phyloP scores from a whole-genome alignment of 2,329 filamentous ascomycete genomes.

The Fusarium sarcochroum region DNA sequence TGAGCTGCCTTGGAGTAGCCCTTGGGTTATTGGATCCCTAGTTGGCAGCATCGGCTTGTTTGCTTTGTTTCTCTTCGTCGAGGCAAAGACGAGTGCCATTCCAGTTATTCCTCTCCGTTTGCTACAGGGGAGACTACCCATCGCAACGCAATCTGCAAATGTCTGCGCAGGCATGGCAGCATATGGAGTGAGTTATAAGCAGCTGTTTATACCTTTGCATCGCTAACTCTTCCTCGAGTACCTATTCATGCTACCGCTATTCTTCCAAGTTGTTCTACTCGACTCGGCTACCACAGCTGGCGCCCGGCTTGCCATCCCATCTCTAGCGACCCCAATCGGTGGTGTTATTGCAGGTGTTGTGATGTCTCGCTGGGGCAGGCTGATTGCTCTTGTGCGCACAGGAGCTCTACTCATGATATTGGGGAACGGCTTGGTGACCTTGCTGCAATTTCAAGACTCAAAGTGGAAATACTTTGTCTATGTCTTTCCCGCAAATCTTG shows the following conservation, averaged over 20 bases:
- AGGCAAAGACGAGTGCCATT: slow-evolving; percentile 64
- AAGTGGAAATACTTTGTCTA: slow-evolving; percentile 69
- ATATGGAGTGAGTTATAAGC: slow-evolving; percentile 67
- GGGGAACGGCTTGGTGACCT: slow-evolving; percentile 67
- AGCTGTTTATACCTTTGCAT: background rate
- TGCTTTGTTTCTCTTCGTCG: slow-evolving; percentile 61
- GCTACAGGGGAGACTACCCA: slow-evolving; percentile 67
- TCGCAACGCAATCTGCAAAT: slow-evolving; percentile 70
- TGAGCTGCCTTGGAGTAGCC: slow-evolving; percentile 65
- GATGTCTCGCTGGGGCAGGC: slow-evolving; percentile 69
- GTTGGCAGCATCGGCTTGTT: slow-evolving; percentile 60
- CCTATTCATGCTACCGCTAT: slow-evolving; percentile 78
- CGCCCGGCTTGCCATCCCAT: slow-evolving; percentile 73
- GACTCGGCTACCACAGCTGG: slow-evolving; percentile 76
- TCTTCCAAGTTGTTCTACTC: slow-evolving; percentile 76
- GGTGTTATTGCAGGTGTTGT: slow-evolving; percentile 70
- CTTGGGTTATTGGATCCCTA: slow-evolving; percentile 62
- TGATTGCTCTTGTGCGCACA: slow-evolving; percentile 65
- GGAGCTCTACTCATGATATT: slow-evolving; percentile 67
- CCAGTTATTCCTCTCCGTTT: slow-evolving; percentile 70
- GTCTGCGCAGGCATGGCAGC: slow-evolving; percentile 72
- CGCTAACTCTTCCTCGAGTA: slow-evolving; percentile 58
- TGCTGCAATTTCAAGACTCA: slow-evolving; percentile 64
- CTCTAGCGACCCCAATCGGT: slow-evolving; percentile 70
- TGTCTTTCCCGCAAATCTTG: slow-evolving; percentile 70